Base-by-base conservation (phyloP, 345 rosid species). In the Excoecaria agallocha region DNA sequence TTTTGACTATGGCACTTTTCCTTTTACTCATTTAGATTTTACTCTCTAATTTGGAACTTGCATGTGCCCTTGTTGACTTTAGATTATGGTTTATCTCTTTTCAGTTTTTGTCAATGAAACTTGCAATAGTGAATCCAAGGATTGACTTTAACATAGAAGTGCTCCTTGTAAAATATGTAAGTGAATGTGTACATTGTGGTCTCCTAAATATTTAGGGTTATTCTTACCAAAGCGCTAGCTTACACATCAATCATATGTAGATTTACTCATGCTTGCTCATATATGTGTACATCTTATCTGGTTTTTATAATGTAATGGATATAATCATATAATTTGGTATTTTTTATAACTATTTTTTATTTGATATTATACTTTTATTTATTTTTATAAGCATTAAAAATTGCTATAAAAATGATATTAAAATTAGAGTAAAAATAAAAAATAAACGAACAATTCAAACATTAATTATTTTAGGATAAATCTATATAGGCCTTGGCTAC, bases 101-200 rank as follows among this genome's bases (percentile, higher is more conserved):
- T 62, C 92, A 95, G 98, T 93, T 95, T 74, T 82, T 95, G 61
- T 95, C 98, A 54, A 95, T 95, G 99, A 93, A 93, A 89, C 97
- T 95, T 10, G 93, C 98, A 8, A 93, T 97, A 2, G 99, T 95
- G 75, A 91, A 90, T 77, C 96, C 98, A 45, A 86, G 92, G 74
- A 81, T 90, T 76, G 97, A 95, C 82, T 85, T 88, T 64, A 90
- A 86, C 84, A 80, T 91, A 35, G 97, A 93, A 87, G 92, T 93
- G 77, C 87, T 95, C 57, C 91, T 91, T 9, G 84, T 91, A 54
- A 93, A 95, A 86, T 96, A 95, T 81, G 99, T 93, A 85, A 89
- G 96, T 80, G 62, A 75, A 20, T 68, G 16, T 37, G n/a, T 41
- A 16, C 13, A 3, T 24, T 19, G 8, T 30, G 22, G 16, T 10